Evolutionary conservation across 371 early-diverging fungal species (phyloP), one percentile per base, ranked within the genome.

Genomic region (Syncephalis fuscata): DNA sequence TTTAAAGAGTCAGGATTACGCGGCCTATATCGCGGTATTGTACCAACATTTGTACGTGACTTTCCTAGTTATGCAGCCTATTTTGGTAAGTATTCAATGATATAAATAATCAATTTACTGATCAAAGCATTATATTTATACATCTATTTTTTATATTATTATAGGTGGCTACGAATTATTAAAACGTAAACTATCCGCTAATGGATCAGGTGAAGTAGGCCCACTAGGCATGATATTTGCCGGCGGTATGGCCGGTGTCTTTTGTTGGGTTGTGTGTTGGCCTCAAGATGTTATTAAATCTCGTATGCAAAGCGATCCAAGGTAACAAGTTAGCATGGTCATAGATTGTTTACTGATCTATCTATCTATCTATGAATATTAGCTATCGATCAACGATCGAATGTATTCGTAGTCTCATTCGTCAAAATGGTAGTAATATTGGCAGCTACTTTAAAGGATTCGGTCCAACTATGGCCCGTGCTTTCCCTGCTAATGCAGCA

Each of bases 251-350:
- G 83, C 88, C 15, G 91, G 91, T 22, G 72, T 82, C 45, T 77
- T 70, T 37, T 83, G 86, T 20, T 90, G 91, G 91, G 59, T 89
- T 14, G 77, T 82, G 1, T 82, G 85, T 22, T 88, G 85, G 57
- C 91, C 91, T 24, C 86, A 87, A 58, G 91, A 90, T 58, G 87
- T 90, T 17, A 66, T 89, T 57, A 90, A 90, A 62, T 80, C 80
- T 49, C 68, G 77, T 24, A 75, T 81, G 62, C 85, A 88, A 60
- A 80, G 69, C 51, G 65, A 71, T 48, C 54, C 61, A 45, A 55
- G 61, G 60, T 65, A 61, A 46, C n/a, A n/a, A n/a, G n/a, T n/a
- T n/a, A n/a, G n/a, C n/a, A n/a, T n/a, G n/a, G n/a, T n/a, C n/a
- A n/a, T 86, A 10, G 90, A 90, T 50, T 88, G 88, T 40, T 56